Evolutionary conservation across 768 basidiomycete species (phyloP).

Genomic region (Tylopilus sp.): DNA sequence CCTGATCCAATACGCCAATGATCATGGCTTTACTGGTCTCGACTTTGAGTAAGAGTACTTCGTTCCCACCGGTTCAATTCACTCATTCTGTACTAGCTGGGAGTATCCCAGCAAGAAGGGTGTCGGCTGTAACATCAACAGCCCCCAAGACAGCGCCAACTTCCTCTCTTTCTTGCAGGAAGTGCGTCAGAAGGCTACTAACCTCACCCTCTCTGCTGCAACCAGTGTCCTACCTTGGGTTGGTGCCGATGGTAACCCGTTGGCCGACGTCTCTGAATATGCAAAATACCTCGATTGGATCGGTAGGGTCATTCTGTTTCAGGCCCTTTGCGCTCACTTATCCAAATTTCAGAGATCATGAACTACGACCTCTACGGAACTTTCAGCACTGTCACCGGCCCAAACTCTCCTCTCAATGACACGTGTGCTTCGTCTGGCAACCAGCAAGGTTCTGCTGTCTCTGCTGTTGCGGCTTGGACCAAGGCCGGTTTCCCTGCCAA

Average conservation of each 20-base stretch:
- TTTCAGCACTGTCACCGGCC: conserved; percentile 56
- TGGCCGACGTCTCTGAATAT: conserved; percentile 63
- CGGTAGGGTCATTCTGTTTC: conserved; percentile 33
- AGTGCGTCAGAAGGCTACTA: conserved; percentile 53
- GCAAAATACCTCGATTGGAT: conserved; percentile 73
- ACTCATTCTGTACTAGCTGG: conserved; percentile 51
- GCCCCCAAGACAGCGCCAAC: conserved; percentile 68
- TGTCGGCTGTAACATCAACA: conserved; percentile 65
- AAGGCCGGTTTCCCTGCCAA: conserved; percentile 68
- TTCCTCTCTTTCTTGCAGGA: conserved; percentile 73
- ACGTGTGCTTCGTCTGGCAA: conserved; percentile 58
- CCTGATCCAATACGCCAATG: conserved; percentile 43
- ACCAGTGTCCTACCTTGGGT: conserved; percentile 64
- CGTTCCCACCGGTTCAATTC: not conserved
- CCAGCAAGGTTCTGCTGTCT: conserved; percentile 71
- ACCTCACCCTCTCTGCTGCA: conserved; percentile 72
- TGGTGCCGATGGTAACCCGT: conserved; percentile 51
- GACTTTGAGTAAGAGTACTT: conserved; percentile 57
- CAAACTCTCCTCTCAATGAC: conserved; percentile 83
- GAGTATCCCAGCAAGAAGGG: conserved; percentile 77
- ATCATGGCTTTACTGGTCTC: conserved; percentile 57
- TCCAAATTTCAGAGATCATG: conserved; percentile 53
- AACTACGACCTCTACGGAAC: conserved; percentile 65
- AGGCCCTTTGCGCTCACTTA: not conserved
- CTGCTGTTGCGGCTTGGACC: conserved; percentile 72